Percentiles rank a stretch among this genome's conserved stretches.
These are phyloP conservation scores for Rhodotorula diobovata DNA, from an alignment of 768 basidiomycete species.

Conservation along the genomic window DNA sequence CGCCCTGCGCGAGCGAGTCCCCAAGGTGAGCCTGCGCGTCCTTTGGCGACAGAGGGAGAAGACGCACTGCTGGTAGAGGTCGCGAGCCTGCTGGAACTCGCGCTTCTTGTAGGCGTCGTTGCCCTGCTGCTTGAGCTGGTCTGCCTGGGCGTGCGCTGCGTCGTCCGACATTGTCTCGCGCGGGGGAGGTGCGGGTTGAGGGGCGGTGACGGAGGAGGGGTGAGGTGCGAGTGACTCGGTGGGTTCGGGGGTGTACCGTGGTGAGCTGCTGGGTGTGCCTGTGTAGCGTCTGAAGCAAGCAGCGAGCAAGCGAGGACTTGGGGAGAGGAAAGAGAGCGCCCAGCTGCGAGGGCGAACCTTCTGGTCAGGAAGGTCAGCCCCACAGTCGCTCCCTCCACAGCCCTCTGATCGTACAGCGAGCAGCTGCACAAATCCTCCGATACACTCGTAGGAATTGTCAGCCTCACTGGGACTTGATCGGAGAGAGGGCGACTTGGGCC, in stretches of 20 bases:
- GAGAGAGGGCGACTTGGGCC: too few relatives aligned
- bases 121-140: slow-evolving; percentile 32
- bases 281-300: too few relatives aligned
- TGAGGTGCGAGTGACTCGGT: neutral
- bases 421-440: too few relatives aligned
- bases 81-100: slow-evolving; percentile 70
- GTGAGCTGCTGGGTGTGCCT: neutral
- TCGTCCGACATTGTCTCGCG: slow-evolving; percentile 23
- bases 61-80: slow-evolving; percentile 55
- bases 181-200: neutral
- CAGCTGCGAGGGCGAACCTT: too few relatives aligned
- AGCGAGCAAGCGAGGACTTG: too few relatives aligned
- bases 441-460: too few relatives aligned
- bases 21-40: neutral
- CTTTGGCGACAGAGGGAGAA: neutral
- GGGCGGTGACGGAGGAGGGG: neutral
- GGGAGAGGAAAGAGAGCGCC: too few relatives aligned
- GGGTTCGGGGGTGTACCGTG: too few relatives aligned
- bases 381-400: too few relatives aligned
- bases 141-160: slow-evolving; percentile 12
- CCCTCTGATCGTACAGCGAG: too few relatives aligned
- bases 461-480: too few relatives aligned
- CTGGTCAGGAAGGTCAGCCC: too few relatives aligned
- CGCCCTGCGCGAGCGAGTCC: slow-evolving; percentile 53
- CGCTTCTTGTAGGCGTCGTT: slow-evolving; percentile 49